These are phyloP conservation scores for Zygosaccharomyces pseudobailii DNA, from an alignment of 1,139 yeast species.

Conservation along the genomic window DNA sequence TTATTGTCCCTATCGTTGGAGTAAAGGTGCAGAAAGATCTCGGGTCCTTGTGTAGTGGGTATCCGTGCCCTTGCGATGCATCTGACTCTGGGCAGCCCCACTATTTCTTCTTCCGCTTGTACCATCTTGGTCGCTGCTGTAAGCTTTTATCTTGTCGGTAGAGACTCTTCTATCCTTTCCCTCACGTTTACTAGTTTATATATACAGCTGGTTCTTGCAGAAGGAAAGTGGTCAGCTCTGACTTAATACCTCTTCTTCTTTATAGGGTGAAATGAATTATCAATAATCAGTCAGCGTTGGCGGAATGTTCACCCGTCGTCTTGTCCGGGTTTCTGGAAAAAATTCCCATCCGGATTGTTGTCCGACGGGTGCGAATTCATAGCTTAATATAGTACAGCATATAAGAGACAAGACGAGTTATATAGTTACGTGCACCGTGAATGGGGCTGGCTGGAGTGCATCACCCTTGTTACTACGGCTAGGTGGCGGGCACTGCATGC, in stretches of 20 bases:
- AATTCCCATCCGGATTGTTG: not conserved
- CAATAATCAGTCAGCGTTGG: not conserved
- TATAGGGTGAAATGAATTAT: not conserved
- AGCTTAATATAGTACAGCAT: not conserved
- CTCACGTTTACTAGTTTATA: not conserved
- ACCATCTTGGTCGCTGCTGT: not conserved
- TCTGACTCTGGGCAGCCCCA: slow-evolving; percentile 59
- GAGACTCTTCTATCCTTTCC: not conserved
- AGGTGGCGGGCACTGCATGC: too few relatives aligned
- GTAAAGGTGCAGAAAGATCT: slow-evolving; percentile 85
- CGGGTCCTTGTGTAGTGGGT: slow-evolving; percentile 48
- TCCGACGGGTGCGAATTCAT: not conserved
- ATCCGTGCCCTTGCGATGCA: slow-evolving; percentile 82
- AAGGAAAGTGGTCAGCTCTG: not conserved
- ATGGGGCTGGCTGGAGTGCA: too few relatives aligned
- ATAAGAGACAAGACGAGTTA: not conserved
- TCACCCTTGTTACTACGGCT: too few relatives aligned
- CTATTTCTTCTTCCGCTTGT: slow-evolving; percentile 1
- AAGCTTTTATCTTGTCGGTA: not conserved
- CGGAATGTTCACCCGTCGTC: not conserved
- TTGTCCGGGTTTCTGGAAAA: not conserved
- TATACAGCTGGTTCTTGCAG: not conserved
- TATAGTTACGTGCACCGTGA: not conserved
- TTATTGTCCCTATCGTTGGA: slow-evolving; percentile 80
- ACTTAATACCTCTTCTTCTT: not conserved